Evolutionary conservation across 345 rosid species (phyloP).

Genomic region (Durio zibethinus): DNA sequence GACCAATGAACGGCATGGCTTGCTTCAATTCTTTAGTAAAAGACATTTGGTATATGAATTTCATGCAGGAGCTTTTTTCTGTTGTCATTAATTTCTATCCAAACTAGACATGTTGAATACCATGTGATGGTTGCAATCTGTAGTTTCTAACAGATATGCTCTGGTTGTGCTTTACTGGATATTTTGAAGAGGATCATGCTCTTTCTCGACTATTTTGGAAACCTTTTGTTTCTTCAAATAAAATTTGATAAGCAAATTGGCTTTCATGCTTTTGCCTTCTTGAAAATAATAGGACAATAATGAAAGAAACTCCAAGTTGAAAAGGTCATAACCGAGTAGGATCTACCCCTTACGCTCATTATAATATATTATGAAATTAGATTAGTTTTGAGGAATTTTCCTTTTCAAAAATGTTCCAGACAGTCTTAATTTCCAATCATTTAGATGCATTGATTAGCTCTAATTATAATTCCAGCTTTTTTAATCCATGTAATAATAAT

Average conservation of each 20-base stretch:
- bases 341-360: neutral
- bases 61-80: neutral
- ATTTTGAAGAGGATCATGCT: neutral
- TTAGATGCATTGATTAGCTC: neutral
- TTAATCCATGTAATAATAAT: neutral
- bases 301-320: neutral
- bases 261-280: neutral
- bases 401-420: neutral
- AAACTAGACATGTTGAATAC: neutral
- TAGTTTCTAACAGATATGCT: neutral
- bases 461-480: neutral
- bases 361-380: neutral
- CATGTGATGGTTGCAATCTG: neutral
- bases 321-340: neutral
- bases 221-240: neutral
- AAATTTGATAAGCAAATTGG: too few species aligned
- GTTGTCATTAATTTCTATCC: neutral
- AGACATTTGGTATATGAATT: neutral
- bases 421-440: neutral
- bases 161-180: neutral
- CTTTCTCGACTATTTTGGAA: neutral
- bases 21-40: neutral
- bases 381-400: neutral
- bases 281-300: neutral
- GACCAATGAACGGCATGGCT: neutral